Percentiles rank a stretch among this genome's conserved stretches.
phyloP scores from a whole-genome alignment of 1,139 yeast species.

The Pichia sp. region DNA sequence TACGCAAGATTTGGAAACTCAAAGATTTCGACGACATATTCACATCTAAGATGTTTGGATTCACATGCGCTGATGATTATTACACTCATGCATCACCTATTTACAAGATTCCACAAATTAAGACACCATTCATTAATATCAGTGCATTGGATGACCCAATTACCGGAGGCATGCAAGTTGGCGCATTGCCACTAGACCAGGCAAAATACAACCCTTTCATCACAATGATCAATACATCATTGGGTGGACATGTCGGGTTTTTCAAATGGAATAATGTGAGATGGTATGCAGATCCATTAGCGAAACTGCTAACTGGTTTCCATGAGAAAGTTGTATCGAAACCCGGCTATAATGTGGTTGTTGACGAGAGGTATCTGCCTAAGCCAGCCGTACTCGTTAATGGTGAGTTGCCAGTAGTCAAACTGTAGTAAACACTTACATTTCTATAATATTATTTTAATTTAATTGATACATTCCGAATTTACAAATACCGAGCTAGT shows the following conservation, averaged over 20 bases:
- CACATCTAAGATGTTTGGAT: constrained; percentile 74
- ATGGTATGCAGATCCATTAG: constrained; percentile 46
- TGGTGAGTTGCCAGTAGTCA: constrained; percentile 7
- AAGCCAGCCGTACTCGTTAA: constrained; percentile 9
- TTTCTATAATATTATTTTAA: neutral
- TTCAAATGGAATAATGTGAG: constrained; percentile 42
- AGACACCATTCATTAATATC: constrained; percentile 62
- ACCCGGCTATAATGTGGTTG: constrained; percentile 8
- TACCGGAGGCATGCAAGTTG: constrained; percentile 38
- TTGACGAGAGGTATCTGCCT: constrained; percentile 10
- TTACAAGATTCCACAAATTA: constrained; percentile 44
- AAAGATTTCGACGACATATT: constrained; percentile 62
- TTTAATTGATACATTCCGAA: too few relatives aligned
- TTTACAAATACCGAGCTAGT: too few relatives aligned
- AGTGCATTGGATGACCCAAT: constrained; percentile 83
- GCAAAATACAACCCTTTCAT: constrained; percentile 62
- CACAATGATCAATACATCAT: constrained; percentile 55
- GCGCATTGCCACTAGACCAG: constrained; percentile 58
- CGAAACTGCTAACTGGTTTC: constrained; percentile 26
- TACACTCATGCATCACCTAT: constrained; percentile 65
- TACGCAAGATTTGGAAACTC: constrained; percentile 25
- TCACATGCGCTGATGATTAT: constrained; percentile 61
- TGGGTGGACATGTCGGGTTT: constrained; percentile 87
- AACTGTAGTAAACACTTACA: constrained; percentile 3
- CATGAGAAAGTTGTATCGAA: constrained; percentile 11